phyloP scores from a whole-genome alignment of 1,284 basidiomycete genomes.

The Ceratorhiza oryzae-sativae region DNA sequence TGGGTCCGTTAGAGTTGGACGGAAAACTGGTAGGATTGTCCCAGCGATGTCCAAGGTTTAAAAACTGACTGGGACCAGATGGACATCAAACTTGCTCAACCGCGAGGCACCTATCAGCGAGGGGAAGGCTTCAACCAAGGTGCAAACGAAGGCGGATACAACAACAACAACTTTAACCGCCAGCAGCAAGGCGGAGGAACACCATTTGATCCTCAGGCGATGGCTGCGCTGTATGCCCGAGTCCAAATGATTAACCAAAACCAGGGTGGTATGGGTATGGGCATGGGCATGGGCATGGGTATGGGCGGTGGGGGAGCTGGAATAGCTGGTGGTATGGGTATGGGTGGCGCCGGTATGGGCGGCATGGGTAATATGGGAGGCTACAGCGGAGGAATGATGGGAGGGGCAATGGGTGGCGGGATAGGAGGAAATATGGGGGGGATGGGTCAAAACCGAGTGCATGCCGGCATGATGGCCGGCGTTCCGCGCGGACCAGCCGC shows the following conservation, averaged over 20 bases:
- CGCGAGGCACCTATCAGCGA: constrained; percentile 70
- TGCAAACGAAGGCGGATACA: constrained; percentile 39
- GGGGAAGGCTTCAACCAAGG: constrained; percentile 52
- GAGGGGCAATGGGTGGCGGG: constrained; percentile 50
- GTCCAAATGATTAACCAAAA: constrained; percentile 59
- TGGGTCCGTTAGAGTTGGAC: constrained; percentile 87
- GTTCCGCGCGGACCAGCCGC: constrained; percentile 53
- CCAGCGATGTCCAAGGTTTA: not conserved
- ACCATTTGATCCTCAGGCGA: constrained; percentile 80
- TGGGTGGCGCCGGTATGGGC: constrained; percentile 53
- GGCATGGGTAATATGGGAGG: constrained; percentile 58
- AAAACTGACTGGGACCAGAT: constrained; percentile 63
- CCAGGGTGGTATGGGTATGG: constrained; percentile 51
- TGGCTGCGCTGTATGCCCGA: constrained; percentile 79
- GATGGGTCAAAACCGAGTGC: constrained; percentile 45
- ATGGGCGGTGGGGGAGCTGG: constrained; percentile 53
- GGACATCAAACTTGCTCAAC: constrained; percentile 93
- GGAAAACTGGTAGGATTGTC: constrained; percentile 77
- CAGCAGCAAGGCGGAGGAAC: constrained; percentile 52
- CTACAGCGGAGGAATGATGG: constrained; percentile 54
- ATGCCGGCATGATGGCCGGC: constrained; percentile 37
- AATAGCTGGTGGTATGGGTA: constrained; percentile 54
- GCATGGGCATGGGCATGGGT: constrained; percentile 55
- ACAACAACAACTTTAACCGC: constrained; percentile 41
- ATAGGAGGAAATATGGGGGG: constrained; percentile 44